Evolutionary conservation across 2,329 filamentous ascomycete genomes (phyloP).

Genomic region (Rutstroemia sydowiana): DNA sequence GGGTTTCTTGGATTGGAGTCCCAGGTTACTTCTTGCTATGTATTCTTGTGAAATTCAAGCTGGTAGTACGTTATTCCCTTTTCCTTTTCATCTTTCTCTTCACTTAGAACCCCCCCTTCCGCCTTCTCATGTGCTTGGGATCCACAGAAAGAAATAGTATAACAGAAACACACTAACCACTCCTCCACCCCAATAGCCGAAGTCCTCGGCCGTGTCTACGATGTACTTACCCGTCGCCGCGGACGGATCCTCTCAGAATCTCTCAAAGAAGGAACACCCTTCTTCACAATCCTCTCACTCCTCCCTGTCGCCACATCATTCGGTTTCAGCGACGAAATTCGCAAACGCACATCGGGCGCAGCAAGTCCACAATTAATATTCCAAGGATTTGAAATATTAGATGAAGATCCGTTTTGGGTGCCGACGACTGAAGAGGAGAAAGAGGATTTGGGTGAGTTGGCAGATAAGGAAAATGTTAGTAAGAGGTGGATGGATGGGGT

Average conservation of each 20-base stretch:
- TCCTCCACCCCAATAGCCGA: too few species aligned
- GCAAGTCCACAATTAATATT: slow-evolving; percentile 99
- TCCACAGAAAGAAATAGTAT: too few species aligned
- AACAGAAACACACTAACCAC: too few species aligned
- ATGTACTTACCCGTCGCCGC: slow-evolving; percentile 94
- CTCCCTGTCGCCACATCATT: slow-evolving; percentile 95
- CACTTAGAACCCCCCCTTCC: background rate
- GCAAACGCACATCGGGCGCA: slow-evolving; percentile 87
- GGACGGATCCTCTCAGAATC: slow-evolving; percentile 99
- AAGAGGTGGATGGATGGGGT: slow-evolving; percentile 94
- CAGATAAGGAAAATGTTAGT: slow-evolving; percentile 90
- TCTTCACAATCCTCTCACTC: slow-evolving; percentile 99
- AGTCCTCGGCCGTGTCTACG: slow-evolving; percentile 99
- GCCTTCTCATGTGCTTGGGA: too few species aligned
- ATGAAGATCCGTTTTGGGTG: slow-evolving; percentile 97
- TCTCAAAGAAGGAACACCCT: slow-evolving; percentile 95
- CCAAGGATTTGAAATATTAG: slow-evolving; percentile 83
- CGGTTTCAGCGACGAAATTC: slow-evolving; percentile 98
- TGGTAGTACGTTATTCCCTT: slow-evolving; percentile 53
- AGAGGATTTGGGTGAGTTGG: slow-evolving; percentile 90
- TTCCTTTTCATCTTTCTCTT: background rate
- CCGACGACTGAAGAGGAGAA: slow-evolving; percentile 93
- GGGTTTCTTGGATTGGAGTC: slow-evolving; percentile 92
- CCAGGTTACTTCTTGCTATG: slow-evolving; percentile 93
- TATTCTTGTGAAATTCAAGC: slow-evolving; percentile 98